Evolutionary conservation across 371 early-diverging fungal species (phyloP).

Genomic region (Saksenaea oblongispora): DNA sequence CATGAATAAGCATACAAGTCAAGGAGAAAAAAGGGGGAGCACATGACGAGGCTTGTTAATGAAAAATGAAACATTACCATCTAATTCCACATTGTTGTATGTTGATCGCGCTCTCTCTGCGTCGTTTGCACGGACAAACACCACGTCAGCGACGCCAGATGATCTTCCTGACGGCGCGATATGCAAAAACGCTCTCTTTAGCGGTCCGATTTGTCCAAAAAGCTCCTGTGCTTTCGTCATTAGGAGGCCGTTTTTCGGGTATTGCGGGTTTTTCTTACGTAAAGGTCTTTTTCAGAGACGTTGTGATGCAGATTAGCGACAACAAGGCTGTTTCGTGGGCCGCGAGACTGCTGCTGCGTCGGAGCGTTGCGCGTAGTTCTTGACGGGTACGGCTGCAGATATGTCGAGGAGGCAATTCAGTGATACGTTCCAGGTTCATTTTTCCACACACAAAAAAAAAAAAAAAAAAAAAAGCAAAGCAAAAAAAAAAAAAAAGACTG

Average conservation of each 20-base stretch:
- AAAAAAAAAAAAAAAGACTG: conserved; percentile 17
- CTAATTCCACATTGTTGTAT: conserved; percentile 61
- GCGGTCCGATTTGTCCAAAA: conserved; percentile 53
- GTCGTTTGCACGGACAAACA: conserved; percentile 49
- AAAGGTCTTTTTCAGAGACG: conserved; percentile 68
- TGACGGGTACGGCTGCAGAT: conserved; percentile 3
- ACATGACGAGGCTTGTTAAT: neutral
- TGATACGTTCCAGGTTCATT: conserved; percentile 5
- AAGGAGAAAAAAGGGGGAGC: neutral
- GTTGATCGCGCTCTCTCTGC: conserved; percentile 57
- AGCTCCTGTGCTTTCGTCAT: conserved; percentile 41
- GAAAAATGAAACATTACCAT: conserved; percentile 43
- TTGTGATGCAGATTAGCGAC: conserved; percentile 68
- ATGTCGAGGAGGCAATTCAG: conserved; percentile 6
- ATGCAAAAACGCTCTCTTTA: conserved; percentile 55
- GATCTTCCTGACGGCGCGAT: conserved; percentile 63
- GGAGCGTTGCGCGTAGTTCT: conserved; percentile 9
- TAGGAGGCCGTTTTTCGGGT: neutral
- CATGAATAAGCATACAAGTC: neutral
- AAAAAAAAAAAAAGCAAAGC: conserved; percentile 16
- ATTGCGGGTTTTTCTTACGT: conserved; percentile 40
- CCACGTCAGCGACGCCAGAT: conserved; percentile 64
- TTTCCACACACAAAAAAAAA: conserved; percentile 12
- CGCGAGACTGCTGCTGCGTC: conserved; percentile 4
- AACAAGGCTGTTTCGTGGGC: conserved; percentile 32